Base-by-base conservation (phyloP, 257 asterid genomes). In the Gynochthodes officinalis region DNA sequence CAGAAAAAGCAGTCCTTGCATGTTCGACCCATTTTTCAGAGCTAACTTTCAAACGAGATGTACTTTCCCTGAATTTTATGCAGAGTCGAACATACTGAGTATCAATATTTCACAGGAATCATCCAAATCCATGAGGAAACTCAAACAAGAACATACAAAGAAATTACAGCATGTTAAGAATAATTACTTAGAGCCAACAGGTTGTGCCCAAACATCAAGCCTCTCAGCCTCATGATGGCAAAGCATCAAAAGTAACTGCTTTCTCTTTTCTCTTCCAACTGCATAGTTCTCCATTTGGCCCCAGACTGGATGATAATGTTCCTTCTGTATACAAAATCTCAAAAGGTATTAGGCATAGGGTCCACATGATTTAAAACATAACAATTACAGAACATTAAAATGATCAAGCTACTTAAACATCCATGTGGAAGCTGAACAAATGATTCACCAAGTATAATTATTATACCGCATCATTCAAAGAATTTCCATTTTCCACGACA, bases 161-260 rank as follows among this genome's bases (percentile, higher is more conserved):
- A 32, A 43, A 37, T 0, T 18, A 39, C 54, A 59, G 65, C 64
- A 74, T 76, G 58, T 63, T 68, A 52, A 71, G 19, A 69, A 74
- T 59, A 27, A 62, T 80, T 90, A 95, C 99, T 89, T 95, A 70
- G 95, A 72, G 62, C 89, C 92, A 83, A 87, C 80, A 79, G 99
- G 99, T 72, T 90, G 96, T 78, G 99, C 97, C 99, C 99, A 95
- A 74, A 95, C 96, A 76, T 95, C 99, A 83, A 95, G 99, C 77
- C 99, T 89, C 81, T 95, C 98, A 64, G 96, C 90, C 75, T 95
- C 98, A 70, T 92, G 90, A 84, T 92, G 98, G 87, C 97, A 92
- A 77, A 95, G 84, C 96, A 95, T 90, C 84, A 90, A 69, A 81
- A 95, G 90, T 64, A 95, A 81, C 85, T 88, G 98, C 78, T 87